Evolutionary conservation across 2,329 filamentous ascomycete genomes (phyloP).

Genomic region (Cadophora luteo-olivacea): DNA sequence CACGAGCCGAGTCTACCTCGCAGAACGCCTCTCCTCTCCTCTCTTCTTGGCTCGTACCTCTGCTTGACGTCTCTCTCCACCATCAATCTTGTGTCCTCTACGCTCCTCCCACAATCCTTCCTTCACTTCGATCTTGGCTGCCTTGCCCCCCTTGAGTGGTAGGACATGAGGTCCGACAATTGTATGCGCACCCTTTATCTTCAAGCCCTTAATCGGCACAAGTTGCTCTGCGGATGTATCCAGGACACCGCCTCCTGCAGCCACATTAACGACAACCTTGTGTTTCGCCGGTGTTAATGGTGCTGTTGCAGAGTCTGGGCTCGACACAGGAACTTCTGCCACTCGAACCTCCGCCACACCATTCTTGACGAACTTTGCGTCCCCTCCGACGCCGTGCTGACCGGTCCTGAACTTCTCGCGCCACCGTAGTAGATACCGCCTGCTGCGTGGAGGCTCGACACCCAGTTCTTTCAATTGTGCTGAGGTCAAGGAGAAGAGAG

Average conservation of each 20-base stretch:
- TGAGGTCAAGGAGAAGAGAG: constrained; percentile 83
- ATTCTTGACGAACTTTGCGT: constrained; percentile 73
- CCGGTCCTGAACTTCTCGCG: constrained; percentile 83
- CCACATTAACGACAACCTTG: constrained; percentile 65
- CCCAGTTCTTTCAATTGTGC: constrained; percentile 81
- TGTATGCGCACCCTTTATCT: constrained; percentile 69
- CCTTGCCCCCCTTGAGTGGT: constrained; percentile 68
- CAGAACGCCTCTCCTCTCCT: constrained; percentile 65
- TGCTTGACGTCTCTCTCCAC: constrained; percentile 88
- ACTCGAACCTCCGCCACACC: constrained; percentile 60
- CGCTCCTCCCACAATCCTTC: constrained; percentile 95
- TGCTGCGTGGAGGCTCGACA: constrained; percentile 81
- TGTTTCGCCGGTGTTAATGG: constrained; percentile 58
- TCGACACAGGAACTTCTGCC: constrained; percentile 45
- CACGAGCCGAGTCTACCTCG: constrained; percentile 43
- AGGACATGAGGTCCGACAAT: constrained; percentile 80
- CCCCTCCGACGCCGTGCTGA: constrained; percentile 80
- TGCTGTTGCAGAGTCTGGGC: constrained; percentile 52
- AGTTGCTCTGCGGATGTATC: constrained; percentile 47
- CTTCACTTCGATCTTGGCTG: constrained; percentile 71
- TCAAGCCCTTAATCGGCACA: constrained; percentile 67
- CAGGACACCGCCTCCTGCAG: constrained; percentile 50
- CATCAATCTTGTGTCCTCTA: constrained; percentile 90
- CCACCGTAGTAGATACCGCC: constrained; percentile 88
- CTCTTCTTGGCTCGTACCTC: constrained; percentile 88